Percentiles rank a stretch among this genome's conserved stretches.
Conservation (phyloP, 805 yeast species). For the Hanseniaspora guilliermondii region DNA sequence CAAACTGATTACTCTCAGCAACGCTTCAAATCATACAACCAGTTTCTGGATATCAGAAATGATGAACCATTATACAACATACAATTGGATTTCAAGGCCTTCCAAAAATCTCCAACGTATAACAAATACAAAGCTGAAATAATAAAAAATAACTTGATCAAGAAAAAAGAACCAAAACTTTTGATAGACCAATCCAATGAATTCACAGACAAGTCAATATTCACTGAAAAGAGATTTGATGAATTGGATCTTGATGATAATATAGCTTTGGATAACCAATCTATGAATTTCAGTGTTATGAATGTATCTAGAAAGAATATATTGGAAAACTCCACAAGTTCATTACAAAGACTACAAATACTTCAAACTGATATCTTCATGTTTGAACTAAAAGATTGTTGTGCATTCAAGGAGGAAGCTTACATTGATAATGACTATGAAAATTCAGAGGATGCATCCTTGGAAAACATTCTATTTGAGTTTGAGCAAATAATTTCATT, state of each 20-base stretch:
- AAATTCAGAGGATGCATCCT: neutral
- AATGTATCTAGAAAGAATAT: constrained; percentile 20
- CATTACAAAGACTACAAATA: constrained; percentile 18
- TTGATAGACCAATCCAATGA: neutral
- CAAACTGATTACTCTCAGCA: neutral
- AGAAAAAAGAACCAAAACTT: neutral
- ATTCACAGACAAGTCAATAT: neutral
- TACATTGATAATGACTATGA: neutral
- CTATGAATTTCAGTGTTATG: constrained; percentile 19
- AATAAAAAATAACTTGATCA: neutral
- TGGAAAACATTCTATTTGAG: neutral
- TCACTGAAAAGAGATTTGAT: neutral
- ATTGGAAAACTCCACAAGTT: constrained; percentile 19
- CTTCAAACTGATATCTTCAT: constrained; percentile 25
- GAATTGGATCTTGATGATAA: neutral
- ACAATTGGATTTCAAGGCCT: constrained; percentile 1
- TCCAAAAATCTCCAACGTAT: neutral
- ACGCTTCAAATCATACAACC: neutral
- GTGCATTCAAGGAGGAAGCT: neutral
- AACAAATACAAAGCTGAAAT: constrained; percentile 4
- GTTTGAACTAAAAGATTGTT: constrained; percentile 9
- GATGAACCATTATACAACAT: neutral
- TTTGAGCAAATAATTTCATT: constrained; percentile 7
- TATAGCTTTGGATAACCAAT: constrained; percentile 3
- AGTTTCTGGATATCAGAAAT: neutral